phyloP scores from a whole-genome alignment of 2,329 filamentous ascomycete species.

The Thielaviopsis ethacetica region DNA sequence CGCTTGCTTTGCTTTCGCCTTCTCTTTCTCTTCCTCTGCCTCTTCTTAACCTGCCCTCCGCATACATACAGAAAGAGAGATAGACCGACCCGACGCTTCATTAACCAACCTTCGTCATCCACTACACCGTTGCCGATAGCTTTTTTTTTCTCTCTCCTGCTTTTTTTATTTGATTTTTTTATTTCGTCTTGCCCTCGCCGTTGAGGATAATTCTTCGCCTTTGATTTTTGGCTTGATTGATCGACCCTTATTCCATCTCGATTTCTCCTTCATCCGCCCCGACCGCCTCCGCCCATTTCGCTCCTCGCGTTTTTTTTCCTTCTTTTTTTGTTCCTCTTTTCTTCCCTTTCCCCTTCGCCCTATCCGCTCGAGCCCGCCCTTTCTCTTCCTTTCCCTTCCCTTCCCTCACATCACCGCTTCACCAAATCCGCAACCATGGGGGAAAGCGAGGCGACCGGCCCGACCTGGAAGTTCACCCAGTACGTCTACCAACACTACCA shows the following conservation, averaged over 20 bases:
- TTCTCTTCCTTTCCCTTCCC: background rate
- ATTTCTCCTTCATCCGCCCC: background rate
- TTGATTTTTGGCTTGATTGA: conserved; percentile 4
- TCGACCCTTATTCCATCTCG: background rate
- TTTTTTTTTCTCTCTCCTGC: background rate
- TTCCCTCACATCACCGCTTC: background rate
- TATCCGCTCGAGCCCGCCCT: background rate
- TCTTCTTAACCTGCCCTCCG: background rate
- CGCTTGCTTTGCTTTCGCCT: no score
- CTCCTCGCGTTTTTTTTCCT: conserved; percentile 1
- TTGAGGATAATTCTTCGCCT: background rate
- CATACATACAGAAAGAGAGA: background rate
- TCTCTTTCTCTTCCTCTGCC: background rate
- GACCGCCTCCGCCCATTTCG: background rate
- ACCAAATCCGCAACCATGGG: conserved; percentile 70
- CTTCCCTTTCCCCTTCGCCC: background rate
- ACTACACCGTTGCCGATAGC: background rate
- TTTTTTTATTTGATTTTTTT: no score
- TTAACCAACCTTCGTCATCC: background rate
- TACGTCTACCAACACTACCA: conserved; percentile 37
- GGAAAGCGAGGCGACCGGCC: conserved; percentile 83
- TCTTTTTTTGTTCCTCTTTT: background rate
- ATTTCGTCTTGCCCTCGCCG: background rate
- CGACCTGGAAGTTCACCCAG: conserved; percentile 99
- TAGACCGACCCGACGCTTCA: background rate